Evolutionary conservation across 2,329 filamentous ascomycete genomes (phyloP).

Genomic region (Metarhizium anisopliae): DNA sequence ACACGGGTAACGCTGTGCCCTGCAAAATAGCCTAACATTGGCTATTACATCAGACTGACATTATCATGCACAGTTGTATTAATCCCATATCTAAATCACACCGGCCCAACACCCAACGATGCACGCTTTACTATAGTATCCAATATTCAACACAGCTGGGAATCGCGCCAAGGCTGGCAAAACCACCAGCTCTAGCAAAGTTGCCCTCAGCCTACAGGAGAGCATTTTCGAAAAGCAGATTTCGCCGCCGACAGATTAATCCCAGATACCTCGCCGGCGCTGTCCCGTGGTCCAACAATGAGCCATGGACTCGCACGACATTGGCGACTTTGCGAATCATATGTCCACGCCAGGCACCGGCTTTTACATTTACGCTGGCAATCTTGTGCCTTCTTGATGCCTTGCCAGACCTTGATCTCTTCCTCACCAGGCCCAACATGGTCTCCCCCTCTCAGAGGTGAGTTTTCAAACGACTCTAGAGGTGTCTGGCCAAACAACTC

Average conservation of each 20-base stretch:
- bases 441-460: constrained; percentile 29
- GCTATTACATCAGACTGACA: too few relatives aligned
- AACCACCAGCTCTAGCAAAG: background rate
- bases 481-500: constrained; percentile 34
- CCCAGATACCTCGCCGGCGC: constrained; percentile 16
- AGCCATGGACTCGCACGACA: constrained; percentile 43
- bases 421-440: constrained; percentile 43
- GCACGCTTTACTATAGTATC: background rate
- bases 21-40: too few relatives aligned
- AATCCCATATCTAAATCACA: background rate
- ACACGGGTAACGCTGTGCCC: too few relatives aligned
- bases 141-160: background rate
- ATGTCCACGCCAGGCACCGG: constrained; percentile 43
- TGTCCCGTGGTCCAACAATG: constrained; percentile 29
- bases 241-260: constrained; percentile 21
- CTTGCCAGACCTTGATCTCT: constrained; percentile 25
- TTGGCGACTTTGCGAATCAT: constrained; percentile 27
- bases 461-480: constrained; percentile 26
- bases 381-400: constrained; percentile 28
- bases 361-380: constrained; percentile 34
- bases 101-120: background rate
- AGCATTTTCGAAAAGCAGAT: constrained; percentile 12
- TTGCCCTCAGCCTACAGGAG: background rate
- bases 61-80: background rate
- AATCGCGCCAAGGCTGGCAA: background rate